These are phyloP conservation scores for Polychytrium aggregatum DNA, from an alignment of 192 early-diverging fungal species.

Conservation along the genomic window DNA sequence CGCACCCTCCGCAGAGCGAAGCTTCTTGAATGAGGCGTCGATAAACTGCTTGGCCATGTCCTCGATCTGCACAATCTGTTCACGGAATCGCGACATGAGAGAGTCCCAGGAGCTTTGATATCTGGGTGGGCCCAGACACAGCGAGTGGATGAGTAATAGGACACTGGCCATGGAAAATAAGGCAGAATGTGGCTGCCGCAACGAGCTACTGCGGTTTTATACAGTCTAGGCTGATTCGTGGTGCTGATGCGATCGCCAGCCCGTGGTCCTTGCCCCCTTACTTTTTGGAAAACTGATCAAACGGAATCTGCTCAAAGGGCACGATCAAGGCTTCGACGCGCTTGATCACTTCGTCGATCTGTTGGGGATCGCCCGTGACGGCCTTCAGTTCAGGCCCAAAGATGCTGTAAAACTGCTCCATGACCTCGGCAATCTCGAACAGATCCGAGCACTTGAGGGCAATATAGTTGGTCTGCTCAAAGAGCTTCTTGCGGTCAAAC, in stretches of 20 bases:
- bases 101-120: conserved; percentile 47
- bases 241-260: too few relatives aligned
- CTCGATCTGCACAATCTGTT: conserved; percentile 54
- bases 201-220: too few relatives aligned
- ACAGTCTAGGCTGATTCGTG: too few relatives aligned
- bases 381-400: conserved; percentile 57
- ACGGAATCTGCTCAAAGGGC: conserved; percentile 45
- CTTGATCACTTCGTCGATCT: conserved; percentile 58
- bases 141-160: neutral
- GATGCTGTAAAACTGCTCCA: conserved; percentile 59
- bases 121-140: conserved; percentile 6
- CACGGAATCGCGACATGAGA: conserved; percentile 48
- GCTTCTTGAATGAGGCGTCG: conserved; percentile 52
- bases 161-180: too few relatives aligned
- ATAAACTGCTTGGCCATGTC: conserved; percentile 62
- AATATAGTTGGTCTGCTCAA: conserved; percentile 60
- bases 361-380: conserved; percentile 53
- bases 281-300: conserved; percentile 52
- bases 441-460: conserved; percentile 45
- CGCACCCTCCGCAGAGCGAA: conserved; percentile 49
- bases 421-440: conserved; percentile 49
- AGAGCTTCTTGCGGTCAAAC: conserved; percentile 53
- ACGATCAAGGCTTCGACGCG: conserved; percentile 47
- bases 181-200: too few relatives aligned
- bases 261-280: too few relatives aligned